These are phyloP conservation scores for Spathaspora gorwiae DNA, from an alignment of 805 yeast species.

Conservation along the genomic window DNA sequence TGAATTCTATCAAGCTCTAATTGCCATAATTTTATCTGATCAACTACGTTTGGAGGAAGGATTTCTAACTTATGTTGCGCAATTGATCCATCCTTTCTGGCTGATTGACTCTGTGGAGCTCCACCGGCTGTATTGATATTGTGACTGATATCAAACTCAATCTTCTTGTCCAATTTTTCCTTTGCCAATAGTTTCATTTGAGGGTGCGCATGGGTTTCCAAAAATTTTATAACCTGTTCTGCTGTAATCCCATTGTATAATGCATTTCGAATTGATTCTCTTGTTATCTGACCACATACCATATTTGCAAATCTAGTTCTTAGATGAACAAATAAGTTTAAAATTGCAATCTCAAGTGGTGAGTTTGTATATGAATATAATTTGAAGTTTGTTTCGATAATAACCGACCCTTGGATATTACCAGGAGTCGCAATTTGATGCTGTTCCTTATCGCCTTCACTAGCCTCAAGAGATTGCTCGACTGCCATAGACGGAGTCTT, in stretches of 20 bases:
- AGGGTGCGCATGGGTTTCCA: conserved; percentile 90
- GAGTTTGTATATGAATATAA: conserved; percentile 90
- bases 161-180: conserved; percentile 59
- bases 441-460: conserved; percentile 9
- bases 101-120: conserved; percentile 28
- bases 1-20: conserved; percentile 89
- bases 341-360: conserved; percentile 89
- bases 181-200: conserved; percentile 79
- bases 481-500: conserved; percentile 73
- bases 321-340: conserved; percentile 82
- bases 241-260: conserved; percentile 86
- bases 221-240: conserved; percentile 84
- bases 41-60: conserved; percentile 93
- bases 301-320: conserved; percentile 82
- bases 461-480: conserved; percentile 53
- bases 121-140: conserved; percentile 44
- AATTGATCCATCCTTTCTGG: conserved; percentile 18
- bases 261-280: conserved; percentile 87
- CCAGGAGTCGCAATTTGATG: conserved; percentile 38
- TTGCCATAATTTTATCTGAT: conserved; percentile 95
- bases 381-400: conserved; percentile 91
- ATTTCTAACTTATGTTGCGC: conserved; percentile 55
- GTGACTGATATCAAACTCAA: conserved; percentile 56
- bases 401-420: conserved; percentile 58
- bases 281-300: conserved; percentile 89